Percentiles rank a stretch among this genome's conserved stretches.
Conservation (phyloP, 305 asterid genomes). For the Solanum hybrid region DNA sequence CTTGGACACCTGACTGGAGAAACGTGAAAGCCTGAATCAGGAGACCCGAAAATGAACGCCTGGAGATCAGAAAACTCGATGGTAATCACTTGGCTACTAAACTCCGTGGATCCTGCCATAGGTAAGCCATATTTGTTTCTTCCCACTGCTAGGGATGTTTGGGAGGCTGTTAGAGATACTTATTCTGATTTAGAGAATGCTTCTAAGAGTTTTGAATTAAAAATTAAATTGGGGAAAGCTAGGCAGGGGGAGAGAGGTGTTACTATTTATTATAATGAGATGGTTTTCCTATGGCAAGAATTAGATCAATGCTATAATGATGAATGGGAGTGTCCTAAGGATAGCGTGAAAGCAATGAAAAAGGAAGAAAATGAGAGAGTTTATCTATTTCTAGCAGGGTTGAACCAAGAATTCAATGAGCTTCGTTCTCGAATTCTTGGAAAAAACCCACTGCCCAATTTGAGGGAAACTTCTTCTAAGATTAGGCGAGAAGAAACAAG, state of each 20-base stretch:
- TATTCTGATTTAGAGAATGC: neutral
- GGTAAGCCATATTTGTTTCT: neutral
- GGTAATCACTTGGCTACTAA: neutral
- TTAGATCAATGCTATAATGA: neutral
- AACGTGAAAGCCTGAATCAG: neutral
- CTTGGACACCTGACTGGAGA: neutral
- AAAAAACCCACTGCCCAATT: neutral
- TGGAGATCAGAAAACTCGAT: neutral
- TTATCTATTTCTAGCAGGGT: neutral
- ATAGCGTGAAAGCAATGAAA: neutral
- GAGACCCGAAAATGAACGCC: neutral
- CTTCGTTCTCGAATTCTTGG: neutral
- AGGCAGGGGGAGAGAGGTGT: neutral
- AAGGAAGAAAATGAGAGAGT: neutral
- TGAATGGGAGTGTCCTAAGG: neutral
- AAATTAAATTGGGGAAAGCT: neutral
- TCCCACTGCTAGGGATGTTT: neutral
- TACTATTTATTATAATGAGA: neutral
- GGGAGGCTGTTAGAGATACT: neutral
- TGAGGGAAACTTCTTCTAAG: neutral
- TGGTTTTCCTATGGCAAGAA: neutral
- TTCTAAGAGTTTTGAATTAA: neutral
- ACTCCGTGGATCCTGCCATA: neutral
- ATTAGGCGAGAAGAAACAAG: neutral
- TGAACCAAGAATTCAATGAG: neutral